A percentile compares a stretch with the other conserved stretches of the same genome.
These are phyloP conservation scores for Aspergillus wentii DNA, from an alignment of 495 filamentous ascomycete genomes.

Conservation along the genomic window DNA sequence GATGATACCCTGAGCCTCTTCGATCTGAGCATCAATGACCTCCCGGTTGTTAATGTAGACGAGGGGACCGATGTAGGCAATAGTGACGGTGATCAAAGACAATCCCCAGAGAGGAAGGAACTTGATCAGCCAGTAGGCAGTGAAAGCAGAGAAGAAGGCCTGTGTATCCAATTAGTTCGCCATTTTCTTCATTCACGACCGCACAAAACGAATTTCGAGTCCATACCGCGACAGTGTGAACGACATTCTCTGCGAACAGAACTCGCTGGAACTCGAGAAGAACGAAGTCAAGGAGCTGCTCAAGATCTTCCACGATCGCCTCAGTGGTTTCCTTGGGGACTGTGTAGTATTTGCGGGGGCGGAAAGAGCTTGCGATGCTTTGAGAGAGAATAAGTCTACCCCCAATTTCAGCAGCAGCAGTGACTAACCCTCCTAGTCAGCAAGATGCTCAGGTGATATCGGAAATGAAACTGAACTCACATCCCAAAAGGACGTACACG, in stretches of 20 bases:
- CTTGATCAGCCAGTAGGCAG: constrained; percentile 92
- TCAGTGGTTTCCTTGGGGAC: constrained; percentile 82
- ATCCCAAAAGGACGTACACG: constrained; percentile 62
- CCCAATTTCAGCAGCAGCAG: constrained; percentile 68
- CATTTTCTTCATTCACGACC: constrained; percentile 7
- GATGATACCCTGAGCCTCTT: constrained; percentile 63
- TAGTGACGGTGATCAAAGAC: constrained; percentile 66
- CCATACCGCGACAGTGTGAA: constrained; percentile 75
- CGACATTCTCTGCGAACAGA: constrained; percentile 89
- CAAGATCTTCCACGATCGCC: constrained; percentile 71
- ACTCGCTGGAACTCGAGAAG: constrained; percentile 94
- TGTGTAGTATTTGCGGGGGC: constrained; percentile 89
- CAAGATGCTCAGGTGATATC: too few relatives aligned
- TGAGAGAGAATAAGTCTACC: constrained; percentile 72
- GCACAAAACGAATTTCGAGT: constrained; percentile 7
- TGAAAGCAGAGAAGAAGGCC: constrained; percentile 74
- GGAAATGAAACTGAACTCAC: too few relatives aligned
- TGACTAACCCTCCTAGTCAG: constrained; percentile 44
- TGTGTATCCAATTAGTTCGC: constrained; percentile 28
- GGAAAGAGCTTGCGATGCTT: constrained; percentile 79
- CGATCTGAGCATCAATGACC: constrained; percentile 81
- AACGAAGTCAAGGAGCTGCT: constrained; percentile 95
- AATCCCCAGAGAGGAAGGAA: constrained; percentile 92
- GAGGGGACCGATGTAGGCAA: constrained; percentile 81
- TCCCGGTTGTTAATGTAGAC: constrained; percentile 92